These are phyloP conservation scores for Neostapfia colusana DNA, from an alignment of 176 grass and related monocot species.

Conservation along the genomic window DNA sequence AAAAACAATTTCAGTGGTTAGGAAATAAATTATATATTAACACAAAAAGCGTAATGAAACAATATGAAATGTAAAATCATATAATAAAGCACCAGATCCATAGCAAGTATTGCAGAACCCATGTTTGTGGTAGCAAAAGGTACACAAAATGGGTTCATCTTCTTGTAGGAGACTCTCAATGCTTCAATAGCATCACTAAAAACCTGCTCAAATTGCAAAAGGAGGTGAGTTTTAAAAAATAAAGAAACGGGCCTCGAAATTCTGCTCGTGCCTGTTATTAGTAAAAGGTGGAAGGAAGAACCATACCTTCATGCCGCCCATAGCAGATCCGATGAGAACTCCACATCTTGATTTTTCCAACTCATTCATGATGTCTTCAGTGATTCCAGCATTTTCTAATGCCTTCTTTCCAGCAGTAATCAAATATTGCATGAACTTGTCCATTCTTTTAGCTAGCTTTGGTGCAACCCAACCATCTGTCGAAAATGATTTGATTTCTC, in stretches of 20 bases:
- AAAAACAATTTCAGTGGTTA: constrained; percentile 15
- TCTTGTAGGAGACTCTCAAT: constrained; percentile 94
- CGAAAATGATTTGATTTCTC: constrained; percentile 96
- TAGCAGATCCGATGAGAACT: constrained; percentile 94
- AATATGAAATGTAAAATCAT: constrained; percentile 32
- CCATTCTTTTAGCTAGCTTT: constrained; percentile 90
- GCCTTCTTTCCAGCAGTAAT: constrained; percentile 95
- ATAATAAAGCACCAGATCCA: constrained; percentile 86
- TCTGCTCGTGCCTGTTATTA: constrained; percentile 13
- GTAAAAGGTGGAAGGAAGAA: constrained; percentile 8
- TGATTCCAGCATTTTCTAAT: constrained; percentile 84
- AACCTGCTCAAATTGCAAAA: constrained; percentile 56
- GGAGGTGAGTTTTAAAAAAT: constrained; percentile 11
- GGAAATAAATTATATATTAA: constrained; percentile 22
- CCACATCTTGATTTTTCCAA: constrained; percentile 93
- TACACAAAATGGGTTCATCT: constrained; percentile 98
- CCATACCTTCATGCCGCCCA: constrained; percentile 96
- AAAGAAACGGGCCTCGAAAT: background rate
- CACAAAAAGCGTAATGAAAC: constrained; percentile 14
- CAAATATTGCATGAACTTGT: constrained; percentile 97
- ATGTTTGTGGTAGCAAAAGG: constrained; percentile 99
- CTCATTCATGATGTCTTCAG: constrained; percentile 73
- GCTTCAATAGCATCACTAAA: constrained; percentile 97
- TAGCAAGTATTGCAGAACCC: constrained; percentile 99
- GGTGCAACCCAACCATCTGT: constrained; percentile 86